Percentiles rank a stretch among this genome's conserved stretches.
phyloP scores from a whole-genome alignment of 148 eudicot species.

The Diospyros lotus region DNA sequence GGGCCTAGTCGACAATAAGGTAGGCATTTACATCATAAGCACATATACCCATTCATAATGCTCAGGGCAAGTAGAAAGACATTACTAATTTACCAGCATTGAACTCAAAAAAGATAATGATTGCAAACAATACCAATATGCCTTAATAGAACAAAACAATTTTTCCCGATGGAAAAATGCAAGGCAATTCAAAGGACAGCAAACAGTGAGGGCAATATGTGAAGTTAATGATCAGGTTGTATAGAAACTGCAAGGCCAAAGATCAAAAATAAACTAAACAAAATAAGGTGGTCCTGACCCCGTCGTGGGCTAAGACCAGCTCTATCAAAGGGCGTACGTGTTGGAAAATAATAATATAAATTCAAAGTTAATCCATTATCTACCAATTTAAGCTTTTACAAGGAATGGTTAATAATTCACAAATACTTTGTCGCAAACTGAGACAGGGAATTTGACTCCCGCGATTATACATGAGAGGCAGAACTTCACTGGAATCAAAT shows the following conservation, averaged over 20 bases:
- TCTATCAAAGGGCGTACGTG: too few species aligned
- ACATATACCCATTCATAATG: neutral
- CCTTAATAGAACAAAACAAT: neutral
- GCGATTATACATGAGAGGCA: too few species aligned
- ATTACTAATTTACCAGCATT: neutral
- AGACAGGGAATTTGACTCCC: too few species aligned
- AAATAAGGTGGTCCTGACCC: neutral
- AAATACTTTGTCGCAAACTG: too few species aligned
- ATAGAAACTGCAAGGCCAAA: neutral
- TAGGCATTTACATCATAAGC: neutral
- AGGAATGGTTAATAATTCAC: too few species aligned
- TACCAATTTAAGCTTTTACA: too few species aligned
- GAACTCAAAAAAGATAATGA: neutral
- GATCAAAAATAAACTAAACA: neutral
- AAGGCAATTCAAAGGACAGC: neutral
- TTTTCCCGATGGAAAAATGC: neutral
- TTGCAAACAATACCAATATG: neutral
- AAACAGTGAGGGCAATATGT: too few species aligned
- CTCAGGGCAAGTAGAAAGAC: neutral
- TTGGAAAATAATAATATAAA: too few species aligned
- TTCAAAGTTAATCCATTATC: too few species aligned
- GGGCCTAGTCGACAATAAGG: slow-evolving; percentile 51
- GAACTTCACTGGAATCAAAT: too few species aligned
- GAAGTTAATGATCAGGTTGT: neutral
- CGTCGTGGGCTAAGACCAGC: too few species aligned